phyloP scores from a whole-genome alignment of 192 early-diverging fungal genomes.

The Dispira simplex region DNA sequence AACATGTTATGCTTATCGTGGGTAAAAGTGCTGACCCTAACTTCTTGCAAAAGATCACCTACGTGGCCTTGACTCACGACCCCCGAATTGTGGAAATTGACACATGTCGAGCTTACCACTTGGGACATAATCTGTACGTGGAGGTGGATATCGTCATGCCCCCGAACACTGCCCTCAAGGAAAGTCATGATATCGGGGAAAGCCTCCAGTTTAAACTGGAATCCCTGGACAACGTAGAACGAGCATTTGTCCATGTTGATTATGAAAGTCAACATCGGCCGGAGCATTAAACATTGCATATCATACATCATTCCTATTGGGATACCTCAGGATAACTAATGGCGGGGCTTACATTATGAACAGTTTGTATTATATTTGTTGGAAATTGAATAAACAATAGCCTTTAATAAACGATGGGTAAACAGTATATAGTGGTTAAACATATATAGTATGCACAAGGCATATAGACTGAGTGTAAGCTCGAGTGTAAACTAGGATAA shows the following conservation, averaged over 20 bases:
- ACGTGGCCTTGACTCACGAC: slow-evolving; percentile 68
- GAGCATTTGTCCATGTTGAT: slow-evolving; percentile 90
- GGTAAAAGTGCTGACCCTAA: slow-evolving; percentile 65
- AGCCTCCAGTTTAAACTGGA: slow-evolving; percentile 81
- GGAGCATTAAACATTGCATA: slow-evolving; percentile 42
- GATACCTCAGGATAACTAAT: not conserved
- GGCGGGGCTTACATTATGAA: not conserved
- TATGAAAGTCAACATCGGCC: slow-evolving; percentile 78
- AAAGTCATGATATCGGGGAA: slow-evolving; percentile 89
- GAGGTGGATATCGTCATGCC: slow-evolving; percentile 95
- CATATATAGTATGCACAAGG: no score
- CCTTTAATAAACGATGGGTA: no score
- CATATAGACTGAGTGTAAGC: no score
- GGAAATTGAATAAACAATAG: no score
- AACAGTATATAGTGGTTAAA: no score
- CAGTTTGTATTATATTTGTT: not conserved
- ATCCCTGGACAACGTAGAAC: slow-evolving; percentile 64
- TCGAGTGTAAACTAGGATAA: no score
- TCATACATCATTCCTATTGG: slow-evolving; percentile 11
- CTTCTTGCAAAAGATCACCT: slow-evolving; percentile 72
- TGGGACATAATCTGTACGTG: slow-evolving; percentile 79
- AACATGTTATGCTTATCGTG: slow-evolving; percentile 62
- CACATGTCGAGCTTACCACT: slow-evolving; percentile 72
- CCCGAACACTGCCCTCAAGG: slow-evolving; percentile 56
- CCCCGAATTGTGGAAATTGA: slow-evolving; percentile 48